Percentiles rank a stretch among this genome's conserved stretches.
Conservation (phyloP, 164 flowering plant species). For the Magnolia changhungtana region DNA sequence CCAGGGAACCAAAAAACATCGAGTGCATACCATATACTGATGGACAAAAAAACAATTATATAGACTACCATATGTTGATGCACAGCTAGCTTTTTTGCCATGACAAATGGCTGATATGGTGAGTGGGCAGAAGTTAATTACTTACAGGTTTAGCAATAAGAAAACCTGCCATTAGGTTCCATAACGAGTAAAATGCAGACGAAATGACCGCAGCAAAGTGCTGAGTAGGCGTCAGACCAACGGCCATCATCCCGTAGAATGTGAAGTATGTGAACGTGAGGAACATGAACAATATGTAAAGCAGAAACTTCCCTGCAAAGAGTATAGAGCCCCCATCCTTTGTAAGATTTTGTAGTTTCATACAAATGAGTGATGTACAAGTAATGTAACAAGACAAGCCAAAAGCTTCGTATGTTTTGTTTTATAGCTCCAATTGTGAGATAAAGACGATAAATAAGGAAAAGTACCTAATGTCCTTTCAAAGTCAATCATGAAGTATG, state of each 20-base stretch:
- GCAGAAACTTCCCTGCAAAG: conserved; percentile 67
- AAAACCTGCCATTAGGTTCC: conserved; percentile 91
- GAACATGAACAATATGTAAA: conserved; percentile 72
- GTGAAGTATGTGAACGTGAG: conserved; percentile 82
- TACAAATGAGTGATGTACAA: not conserved
- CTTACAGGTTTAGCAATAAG: conserved; percentile 77
- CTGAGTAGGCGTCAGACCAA: conserved; percentile 72
- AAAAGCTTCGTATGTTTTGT: not conserved
- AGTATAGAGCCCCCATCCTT: not conserved
- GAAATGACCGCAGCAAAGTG: conserved; percentile 78
- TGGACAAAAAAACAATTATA: too few species aligned
- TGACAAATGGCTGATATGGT: not conserved
- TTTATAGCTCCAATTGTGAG: not conserved
- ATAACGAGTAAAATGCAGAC: conserved; percentile 83
- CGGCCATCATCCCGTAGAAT: conserved; percentile 90
- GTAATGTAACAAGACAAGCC: not conserved
- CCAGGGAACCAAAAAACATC: too few species aligned
- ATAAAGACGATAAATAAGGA: not conserved
- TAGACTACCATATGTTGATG: too few species aligned
- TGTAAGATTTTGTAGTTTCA: not conserved
- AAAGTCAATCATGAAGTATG: conserved; percentile 75
- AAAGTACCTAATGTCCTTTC: conserved; percentile 58
- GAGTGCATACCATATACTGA: too few species aligned
- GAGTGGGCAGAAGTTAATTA: not conserved
- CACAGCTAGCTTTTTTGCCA: too few species aligned